Evolutionary conservation across 352 stramenopile species (phyloP), one percentile per base, ranked within the genome.

Genomic region (Peronospora belbahrii): DNA sequence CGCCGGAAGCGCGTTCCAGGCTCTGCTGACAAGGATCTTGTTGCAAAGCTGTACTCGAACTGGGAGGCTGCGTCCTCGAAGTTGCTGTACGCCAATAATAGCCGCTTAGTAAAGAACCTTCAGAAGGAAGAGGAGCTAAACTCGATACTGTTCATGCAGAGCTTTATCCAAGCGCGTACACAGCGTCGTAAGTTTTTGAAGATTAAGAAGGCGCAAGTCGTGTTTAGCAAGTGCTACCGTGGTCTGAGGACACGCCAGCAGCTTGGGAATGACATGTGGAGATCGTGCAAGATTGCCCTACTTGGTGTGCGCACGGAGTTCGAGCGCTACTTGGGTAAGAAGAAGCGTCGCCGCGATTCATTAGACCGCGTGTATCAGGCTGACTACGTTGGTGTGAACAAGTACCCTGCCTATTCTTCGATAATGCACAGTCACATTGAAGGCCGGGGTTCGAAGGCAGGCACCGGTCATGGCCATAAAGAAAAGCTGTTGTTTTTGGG

Each of bases 231-330:
- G 64, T 72, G 64, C 43, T 88, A 74, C 63, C 78, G 78, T 15
- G 80, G 80, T 5, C 54, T 86, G 11, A 82, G 81, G 44, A 88
- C 76, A 9, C 76, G 77, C 46, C 83, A 85, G 59, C 59, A 86
- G 47, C 68, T 91, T 37, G 60, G 72, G 7, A 62, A 56, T 14
- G 65, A 82, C 20, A 70, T 85, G 66, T 87, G 72, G 74, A 59
- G 52, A 36, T 78, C 71, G 34, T 89, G 77, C 62, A 84, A 84
- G 52, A 59, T 80, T 31, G 80, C 73, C 18, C 56, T 89, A 31
- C 56, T 92, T 14, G 80, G 80, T 18, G 75, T 92, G 33, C 77
- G 80, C 25, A 88, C 77, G 5, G 80, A 89, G 45, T 92, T 92
- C 36, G 80, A 92, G 66, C 75, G 76, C 15, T 92, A 83, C 52